Evolutionary conservation across 2,329 filamentous ascomycete genomes (phyloP).

Genomic region (Myotisia sp.): DNA sequence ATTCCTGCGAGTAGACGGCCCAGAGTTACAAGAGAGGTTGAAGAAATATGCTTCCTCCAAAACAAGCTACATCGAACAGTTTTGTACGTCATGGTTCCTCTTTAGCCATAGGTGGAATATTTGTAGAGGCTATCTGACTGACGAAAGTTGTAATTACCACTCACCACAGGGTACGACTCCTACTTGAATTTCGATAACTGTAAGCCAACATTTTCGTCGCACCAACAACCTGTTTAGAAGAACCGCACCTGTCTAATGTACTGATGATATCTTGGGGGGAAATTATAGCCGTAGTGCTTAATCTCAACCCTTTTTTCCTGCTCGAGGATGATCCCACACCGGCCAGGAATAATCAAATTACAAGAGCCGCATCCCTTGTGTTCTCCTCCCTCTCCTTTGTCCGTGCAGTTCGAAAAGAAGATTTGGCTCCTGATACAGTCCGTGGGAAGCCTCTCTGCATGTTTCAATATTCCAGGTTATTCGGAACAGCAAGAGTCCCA

Average conservation of each 20-base stretch:
- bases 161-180: constrained; percentile 95
- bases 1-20: constrained; percentile 68
- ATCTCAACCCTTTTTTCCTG: constrained; percentile 94
- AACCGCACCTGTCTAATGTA: not conserved
- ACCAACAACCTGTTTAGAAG: too few species aligned
- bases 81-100: constrained; percentile 63
- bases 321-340: constrained; percentile 95
- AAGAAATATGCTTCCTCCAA: constrained; percentile 82
- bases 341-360: constrained; percentile 91
- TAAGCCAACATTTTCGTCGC: constrained; percentile 21
- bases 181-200: constrained; percentile 95
- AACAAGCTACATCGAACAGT: constrained; percentile 96
- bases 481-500: constrained; percentile 85
- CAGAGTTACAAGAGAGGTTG: constrained; percentile 71
- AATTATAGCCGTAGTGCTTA: constrained; percentile 62
- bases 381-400: constrained; percentile 86
- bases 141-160: too few species aligned
- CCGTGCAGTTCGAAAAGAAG: constrained; percentile 79
- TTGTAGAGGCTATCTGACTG: not conserved
- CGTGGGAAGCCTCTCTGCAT: constrained; percentile 81
- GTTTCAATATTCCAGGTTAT: constrained; percentile 94
- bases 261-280: not conserved
- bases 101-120: constrained; percentile 7
- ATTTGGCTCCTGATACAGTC: constrained; percentile 75
- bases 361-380: constrained; percentile 78